Base-by-base conservation (phyloP, 2,329 filamentous ascomycete genomes). In the Dactylellina cionopaga region DNA sequence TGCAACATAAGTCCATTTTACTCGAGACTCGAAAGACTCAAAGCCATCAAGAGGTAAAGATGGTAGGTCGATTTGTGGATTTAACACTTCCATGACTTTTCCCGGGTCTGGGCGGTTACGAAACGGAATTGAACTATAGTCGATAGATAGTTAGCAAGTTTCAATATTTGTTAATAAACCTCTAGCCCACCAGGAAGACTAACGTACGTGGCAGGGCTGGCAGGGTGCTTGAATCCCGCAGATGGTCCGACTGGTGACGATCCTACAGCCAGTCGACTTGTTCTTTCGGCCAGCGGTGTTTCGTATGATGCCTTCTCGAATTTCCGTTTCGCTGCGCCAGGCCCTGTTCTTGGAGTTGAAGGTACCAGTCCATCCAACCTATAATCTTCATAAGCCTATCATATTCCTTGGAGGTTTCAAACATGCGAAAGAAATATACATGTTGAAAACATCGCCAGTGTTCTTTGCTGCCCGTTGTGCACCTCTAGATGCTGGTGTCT, bases 51-150 rank as follows among this genome's bases (percentile, higher is more conserved):
- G 83, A 47, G 92, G 88, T 27, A 90, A 83, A 0, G 88, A 81
- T 11, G 76, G 75, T 29, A 55, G 47, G 11, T 85, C 79, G 27
- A 96, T 85, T 68, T 94, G 87, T 41, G 86, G 83, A 80, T 97
- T 97, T 74, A 99, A 85, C 25, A 92, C 86, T 79, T 98, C 93
- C 49, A 95, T 79, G 7, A 92, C 85, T 76, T 96, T 90, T 64
- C 94, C 94, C 10, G 92, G 84, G 77, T 96, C 93, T 31, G 84
- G 83, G 54, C 95, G 88, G 73, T 93, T 88, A 55, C 87, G 85
- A 79, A 98, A 98, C 3, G 88, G 83, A 17, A 87, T 83, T n/a
- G 82, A 78, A 55, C 86, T 88, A 22, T 29, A 44, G 25, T 31
- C n/a, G n/a, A 10, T 7, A 19, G 35, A 19, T 17, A 11, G 25